Base-by-base conservation (phyloP, 768 basidiomycete species). In the Pholiota molesta region DNA sequence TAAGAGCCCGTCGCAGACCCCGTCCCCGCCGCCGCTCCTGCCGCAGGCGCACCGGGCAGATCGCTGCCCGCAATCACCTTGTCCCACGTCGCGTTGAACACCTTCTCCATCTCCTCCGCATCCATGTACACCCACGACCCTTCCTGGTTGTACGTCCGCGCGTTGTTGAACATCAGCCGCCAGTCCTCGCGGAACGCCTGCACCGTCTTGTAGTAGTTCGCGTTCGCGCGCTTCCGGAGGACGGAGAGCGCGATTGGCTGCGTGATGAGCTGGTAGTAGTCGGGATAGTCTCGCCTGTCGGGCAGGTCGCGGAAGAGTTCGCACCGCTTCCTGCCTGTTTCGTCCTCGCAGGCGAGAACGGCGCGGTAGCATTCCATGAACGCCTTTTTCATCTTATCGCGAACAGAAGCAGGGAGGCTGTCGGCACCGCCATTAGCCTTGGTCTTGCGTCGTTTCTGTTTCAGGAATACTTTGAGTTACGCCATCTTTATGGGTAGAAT, bases 41-140 rank as follows among this genome's bases (percentile, higher is more conserved):
- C 72, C 8, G 76, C 72, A 19, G 86, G 83, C 2, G 90, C 91
- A 60, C 92, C 92, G 42, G 93, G 92, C 23, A 93, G 78, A 47
- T 89, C 90, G 44, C 85, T 87, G 21, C 89, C 90, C 14, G 76
- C 79, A 49, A 90, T 87, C 55, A 80, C 75, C 37, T 84, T 84
- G 45, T 87, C 82, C 69, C 89, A 94, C 9, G 88, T 79, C 28
- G 86, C 79, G 62, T 91, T 83, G 72, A 96, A 95, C 53, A 89
- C 88, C 71, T 91, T 92, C 77, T 97, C 91, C 91, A 96, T 94
- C 78, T 94, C 92, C 53, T 94, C 91, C 8, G 97, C 95, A 63
- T 97, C 94, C 62, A 91, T 82, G 75, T 95, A 97, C 39, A 97
- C 95, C 91, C 93, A 94, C 0, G 94, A 96, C 1, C 91, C 94